Evolutionary conservation across 208 protist species (phyloP).

Genomic region (Trypanosoma scelopori): DNA sequence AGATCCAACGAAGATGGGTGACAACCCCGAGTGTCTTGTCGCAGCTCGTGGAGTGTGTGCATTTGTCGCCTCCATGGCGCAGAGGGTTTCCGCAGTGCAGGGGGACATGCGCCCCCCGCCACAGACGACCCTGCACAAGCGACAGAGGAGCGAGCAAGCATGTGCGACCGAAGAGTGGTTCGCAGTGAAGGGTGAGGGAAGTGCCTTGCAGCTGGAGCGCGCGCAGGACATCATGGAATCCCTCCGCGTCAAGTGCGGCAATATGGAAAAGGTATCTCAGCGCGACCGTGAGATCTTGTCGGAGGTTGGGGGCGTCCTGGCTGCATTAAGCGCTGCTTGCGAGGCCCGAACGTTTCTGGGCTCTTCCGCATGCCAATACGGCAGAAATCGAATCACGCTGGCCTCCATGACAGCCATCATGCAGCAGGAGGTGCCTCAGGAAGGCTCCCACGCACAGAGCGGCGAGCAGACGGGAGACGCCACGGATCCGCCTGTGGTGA

Average conservation of each 20-base stretch:
- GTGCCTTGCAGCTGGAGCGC: not conserved
- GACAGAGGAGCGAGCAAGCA: slow-evolving; percentile 2
- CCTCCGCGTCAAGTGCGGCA: not conserved
- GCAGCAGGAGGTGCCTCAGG: not conserved
- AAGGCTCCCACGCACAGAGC: not conserved
- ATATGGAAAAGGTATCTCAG: not conserved
- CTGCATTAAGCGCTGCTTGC: slow-evolving; percentile 38
- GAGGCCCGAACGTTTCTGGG: slow-evolving; percentile 43
- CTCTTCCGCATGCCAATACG: slow-evolving; percentile 54
- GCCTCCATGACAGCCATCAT: slow-evolving; percentile 39
- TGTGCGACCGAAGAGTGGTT: slow-evolving; percentile 4
- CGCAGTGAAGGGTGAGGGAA: slow-evolving; percentile 1
- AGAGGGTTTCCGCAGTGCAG: not conserved
- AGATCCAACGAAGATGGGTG: no score
- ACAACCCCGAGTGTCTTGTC: not conserved
- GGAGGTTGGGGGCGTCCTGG: slow-evolving; percentile 56
- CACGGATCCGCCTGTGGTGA: not conserved
- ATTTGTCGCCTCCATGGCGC: slow-evolving; percentile 2
- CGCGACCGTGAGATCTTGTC: slow-evolving; percentile 22
- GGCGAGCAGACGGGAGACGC: not conserved
- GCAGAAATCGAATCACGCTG: slow-evolving; percentile 57
- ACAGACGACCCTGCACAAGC: not conserved
- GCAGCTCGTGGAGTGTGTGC: not conserved
- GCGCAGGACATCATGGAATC: not conserved
- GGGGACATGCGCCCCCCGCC: not conserved